These are phyloP conservation scores for Botryotinia calthae DNA, from an alignment of 2,329 filamentous ascomycete genomes.

Conservation along the genomic window DNA sequence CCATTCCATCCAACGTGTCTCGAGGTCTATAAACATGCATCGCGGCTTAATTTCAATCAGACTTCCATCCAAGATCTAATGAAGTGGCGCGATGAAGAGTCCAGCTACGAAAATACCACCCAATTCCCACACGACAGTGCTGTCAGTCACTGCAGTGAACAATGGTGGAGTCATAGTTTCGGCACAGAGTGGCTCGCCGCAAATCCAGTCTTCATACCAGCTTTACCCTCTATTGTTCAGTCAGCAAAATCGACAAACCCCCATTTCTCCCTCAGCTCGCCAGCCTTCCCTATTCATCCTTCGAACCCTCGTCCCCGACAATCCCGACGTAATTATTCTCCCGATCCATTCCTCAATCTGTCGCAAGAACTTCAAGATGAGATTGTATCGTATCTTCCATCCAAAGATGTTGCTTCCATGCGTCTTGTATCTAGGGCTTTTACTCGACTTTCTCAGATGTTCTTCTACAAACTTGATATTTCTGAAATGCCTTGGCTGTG, in stretches of 20 bases:
- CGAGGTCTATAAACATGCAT: slow-evolving; percentile 24
- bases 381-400: slow-evolving; percentile 27
- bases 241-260: slow-evolving; percentile 3
- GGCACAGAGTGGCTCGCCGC: slow-evolving; percentile 31
- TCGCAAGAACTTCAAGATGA: slow-evolving; percentile 29
- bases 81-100: slow-evolving; percentile 18
- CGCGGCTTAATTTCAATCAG: background rate
- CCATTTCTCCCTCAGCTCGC: background rate
- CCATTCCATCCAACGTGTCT: slow-evolving; percentile 30
- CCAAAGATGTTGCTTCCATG: slow-evolving; percentile 30
- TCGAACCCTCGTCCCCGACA: background rate
- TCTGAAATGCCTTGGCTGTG: slow-evolving; percentile 35
- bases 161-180: slow-evolving; percentile 23
- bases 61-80: slow-evolving; percentile 24
- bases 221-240: slow-evolving; percentile 25
- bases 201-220: slow-evolving; percentile 33
- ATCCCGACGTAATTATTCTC: background rate
- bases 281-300: background rate
- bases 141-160: slow-evolving; percentile 1
- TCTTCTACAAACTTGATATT: slow-evolving; percentile 30
- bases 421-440: slow-evolving; percentile 31
- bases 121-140: slow-evolving; percentile 10
- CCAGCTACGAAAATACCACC: background rate
- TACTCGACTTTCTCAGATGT: slow-evolving; percentile 27
- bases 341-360: slow-evolving; percentile 27